Evolutionary conservation across 2,329 filamentous ascomycete species (phyloP).

Genomic region (Achaetomium macrosporum): DNA sequence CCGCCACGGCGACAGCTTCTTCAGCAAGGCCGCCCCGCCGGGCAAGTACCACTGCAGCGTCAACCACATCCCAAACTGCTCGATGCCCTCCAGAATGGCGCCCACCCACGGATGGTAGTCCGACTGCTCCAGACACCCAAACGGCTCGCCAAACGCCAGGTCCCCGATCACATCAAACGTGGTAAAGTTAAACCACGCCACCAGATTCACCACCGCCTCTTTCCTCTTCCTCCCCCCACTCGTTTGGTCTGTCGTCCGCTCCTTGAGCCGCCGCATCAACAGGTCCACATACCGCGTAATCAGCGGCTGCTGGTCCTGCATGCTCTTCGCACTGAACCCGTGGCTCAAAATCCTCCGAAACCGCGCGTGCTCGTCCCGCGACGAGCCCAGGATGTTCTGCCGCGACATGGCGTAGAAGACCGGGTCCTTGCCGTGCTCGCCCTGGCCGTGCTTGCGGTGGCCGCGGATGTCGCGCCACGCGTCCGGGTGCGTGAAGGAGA

Average conservation of each 20-base stretch:
- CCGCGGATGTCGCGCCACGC: constrained; percentile 18
- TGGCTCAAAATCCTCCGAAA: constrained; percentile 31
- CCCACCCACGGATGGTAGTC: constrained; percentile 22
- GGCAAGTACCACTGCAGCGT: constrained; percentile 6
- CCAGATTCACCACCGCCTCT: constrained; percentile 13
- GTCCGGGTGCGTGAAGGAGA: constrained; percentile 16
- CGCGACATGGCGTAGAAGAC: not conserved
- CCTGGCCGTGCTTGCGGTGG: constrained; percentile 17
- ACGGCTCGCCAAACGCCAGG: constrained; percentile 25
- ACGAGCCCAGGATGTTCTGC: constrained; percentile 24
- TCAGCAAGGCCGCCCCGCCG: not conserved
- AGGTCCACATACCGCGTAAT: constrained; percentile 32
- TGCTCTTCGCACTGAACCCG: constrained; percentile 31
- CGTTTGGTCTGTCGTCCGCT: not conserved
- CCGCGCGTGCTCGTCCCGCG: constrained; percentile 27
- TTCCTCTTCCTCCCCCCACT: not conserved
- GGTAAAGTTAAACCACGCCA: constrained; percentile 22
- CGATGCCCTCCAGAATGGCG: constrained; percentile 15
- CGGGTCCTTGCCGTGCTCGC: constrained; percentile 17
- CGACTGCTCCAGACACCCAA: constrained; percentile 21
- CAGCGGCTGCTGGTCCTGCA: constrained; percentile 35
- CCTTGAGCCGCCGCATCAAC: constrained; percentile 20
- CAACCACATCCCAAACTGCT: constrained; percentile 6
- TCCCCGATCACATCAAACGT: constrained; percentile 28
- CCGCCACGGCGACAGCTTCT: not conserved